These are phyloP conservation scores for Globisporangium heterothallicum DNA, from an alignment of 352 stramenopile species.

Conservation along the genomic window DNA sequence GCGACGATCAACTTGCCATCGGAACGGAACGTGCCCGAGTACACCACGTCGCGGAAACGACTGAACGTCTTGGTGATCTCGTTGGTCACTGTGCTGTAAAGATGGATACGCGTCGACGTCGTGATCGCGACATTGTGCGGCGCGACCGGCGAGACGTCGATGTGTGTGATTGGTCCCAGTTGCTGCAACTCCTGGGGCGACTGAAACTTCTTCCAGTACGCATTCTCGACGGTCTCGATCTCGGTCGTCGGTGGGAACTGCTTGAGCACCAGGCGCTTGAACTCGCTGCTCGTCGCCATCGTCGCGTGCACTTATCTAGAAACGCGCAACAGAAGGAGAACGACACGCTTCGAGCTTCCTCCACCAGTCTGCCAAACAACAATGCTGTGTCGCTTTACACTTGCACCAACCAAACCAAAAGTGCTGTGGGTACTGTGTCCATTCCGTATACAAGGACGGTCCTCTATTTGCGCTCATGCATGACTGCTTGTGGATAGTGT, in stretches of 20 bases:
- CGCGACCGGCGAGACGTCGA: conserved; percentile 73
- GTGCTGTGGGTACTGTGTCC: neutral
- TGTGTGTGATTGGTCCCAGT: conserved; percentile 77
- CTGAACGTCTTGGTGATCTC: conserved; percentile 87
- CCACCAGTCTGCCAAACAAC: neutral
- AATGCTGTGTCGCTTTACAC: neutral
- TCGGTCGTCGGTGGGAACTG: conserved; percentile 79
- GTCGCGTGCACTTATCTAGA: neutral
- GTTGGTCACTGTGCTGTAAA: conserved; percentile 80
- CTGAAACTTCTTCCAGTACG: conserved; percentile 89
- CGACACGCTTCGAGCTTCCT: neutral
- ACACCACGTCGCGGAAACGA: conserved; percentile 84
- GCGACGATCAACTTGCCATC: conserved; percentile 87
- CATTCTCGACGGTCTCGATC: conserved; percentile 70
- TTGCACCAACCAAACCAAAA: conserved; percentile 1
- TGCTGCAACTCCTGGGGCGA: conserved; percentile 78
- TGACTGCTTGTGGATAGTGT: too few species aligned
- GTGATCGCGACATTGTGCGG: conserved; percentile 85
- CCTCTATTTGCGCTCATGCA: too few species aligned
- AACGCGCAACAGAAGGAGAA: neutral
- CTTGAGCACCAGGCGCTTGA: conserved; percentile 85
- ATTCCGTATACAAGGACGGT: neutral
- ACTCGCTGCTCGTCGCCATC: conserved; percentile 74
- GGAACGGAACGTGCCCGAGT: conserved; percentile 79
- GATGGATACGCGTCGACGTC: conserved; percentile 80